These are phyloP conservation scores for Sphaerobolus stellatus DNA, from an alignment of 1,284 basidiomycete genomes.

Conservation along the genomic window DNA sequence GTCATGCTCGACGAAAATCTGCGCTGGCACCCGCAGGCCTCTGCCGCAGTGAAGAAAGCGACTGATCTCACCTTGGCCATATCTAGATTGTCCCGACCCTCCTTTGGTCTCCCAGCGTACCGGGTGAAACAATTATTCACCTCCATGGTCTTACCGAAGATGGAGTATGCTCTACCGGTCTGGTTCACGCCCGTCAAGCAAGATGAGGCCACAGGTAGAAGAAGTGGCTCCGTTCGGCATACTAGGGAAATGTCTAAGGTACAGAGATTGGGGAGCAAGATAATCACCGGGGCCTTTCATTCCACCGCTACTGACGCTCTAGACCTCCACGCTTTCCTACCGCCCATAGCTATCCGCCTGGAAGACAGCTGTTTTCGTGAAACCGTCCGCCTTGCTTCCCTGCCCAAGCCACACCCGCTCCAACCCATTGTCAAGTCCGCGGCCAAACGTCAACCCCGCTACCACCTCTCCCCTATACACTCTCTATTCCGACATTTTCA, in stretches of 20 bases:
- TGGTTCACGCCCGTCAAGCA: constrained; percentile 31
- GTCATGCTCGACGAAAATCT: too few species aligned
- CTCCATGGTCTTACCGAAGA: too few species aligned
- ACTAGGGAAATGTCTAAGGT: constrained; percentile 14
- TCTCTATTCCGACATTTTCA: background rate
- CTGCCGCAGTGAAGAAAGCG: background rate
- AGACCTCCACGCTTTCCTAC: constrained; percentile 23
- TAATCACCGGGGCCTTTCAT: constrained; percentile 26
- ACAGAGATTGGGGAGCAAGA: constrained; percentile 22
- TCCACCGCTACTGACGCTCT: constrained; percentile 25
- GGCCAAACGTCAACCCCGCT: background rate
- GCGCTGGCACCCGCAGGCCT: background rate
- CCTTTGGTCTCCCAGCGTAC: background rate
- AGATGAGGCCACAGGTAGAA: background rate
- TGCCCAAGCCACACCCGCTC: background rate
- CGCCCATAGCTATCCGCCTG: constrained; percentile 22
- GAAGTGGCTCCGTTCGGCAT: constrained; percentile 14
- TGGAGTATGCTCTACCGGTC: constrained; percentile 13
- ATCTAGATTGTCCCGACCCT: background rate
- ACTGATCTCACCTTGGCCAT: background rate
- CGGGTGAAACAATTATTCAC: background rate
- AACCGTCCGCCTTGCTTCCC: constrained; percentile 3
- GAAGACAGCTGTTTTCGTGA: constrained; percentile 18
- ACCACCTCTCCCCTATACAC: background rate
- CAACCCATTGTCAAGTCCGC: background rate